A percentile compares a stretch with the other conserved stretches of the same genome.
Evolutionary conservation across 352 stramenopile species (phyloP).

Genomic region (Blastocystis hominis): DNA sequence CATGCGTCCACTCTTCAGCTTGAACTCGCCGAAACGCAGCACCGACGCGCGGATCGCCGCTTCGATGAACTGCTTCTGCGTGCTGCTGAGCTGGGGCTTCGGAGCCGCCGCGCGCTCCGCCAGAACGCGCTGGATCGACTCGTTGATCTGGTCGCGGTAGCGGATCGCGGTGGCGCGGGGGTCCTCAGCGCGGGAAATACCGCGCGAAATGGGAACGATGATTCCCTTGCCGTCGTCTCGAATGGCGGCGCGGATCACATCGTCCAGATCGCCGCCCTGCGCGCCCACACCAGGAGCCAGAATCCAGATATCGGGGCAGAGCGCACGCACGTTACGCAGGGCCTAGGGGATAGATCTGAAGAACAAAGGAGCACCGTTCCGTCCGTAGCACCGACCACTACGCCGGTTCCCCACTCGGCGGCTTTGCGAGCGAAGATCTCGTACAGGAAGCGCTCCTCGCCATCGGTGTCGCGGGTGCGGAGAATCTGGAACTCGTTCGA

Average conservation of each 20-base stretch:
- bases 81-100: constrained; percentile 61
- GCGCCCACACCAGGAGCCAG: constrained; percentile 88
- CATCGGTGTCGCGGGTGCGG: constrained; percentile 59
- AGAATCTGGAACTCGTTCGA: constrained; percentile 87
- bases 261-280: constrained; percentile 79
- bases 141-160: constrained; percentile 85
- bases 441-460: constrained; percentile 61
- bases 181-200: constrained; percentile 82
- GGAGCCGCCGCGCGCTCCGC: neutral
- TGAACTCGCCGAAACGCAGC: constrained; percentile 93
- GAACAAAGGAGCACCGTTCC: constrained; percentile 62
- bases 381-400: constrained; percentile 95
- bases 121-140: constrained; percentile 29
- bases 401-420: constrained; percentile 75
- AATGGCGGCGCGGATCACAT: constrained; percentile 70
- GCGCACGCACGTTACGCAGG: constrained; percentile 72
- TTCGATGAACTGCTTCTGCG: constrained; percentile 87
- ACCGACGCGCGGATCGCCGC: constrained; percentile 85
- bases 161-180: constrained; percentile 75
- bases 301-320: constrained; percentile 85
- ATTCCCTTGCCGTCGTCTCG: constrained; percentile 78
- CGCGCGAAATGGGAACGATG: constrained; percentile 87
- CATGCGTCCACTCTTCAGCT: constrained; percentile 87
- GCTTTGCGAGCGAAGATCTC: constrained; percentile 62
- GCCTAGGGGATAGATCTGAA: constrained; percentile 63